A percentile compares a stretch with the other conserved stretches of the same genome.
phyloP scores from a whole-genome alignment of 805 yeast species.

The Phaffomyces opuntiae region DNA sequence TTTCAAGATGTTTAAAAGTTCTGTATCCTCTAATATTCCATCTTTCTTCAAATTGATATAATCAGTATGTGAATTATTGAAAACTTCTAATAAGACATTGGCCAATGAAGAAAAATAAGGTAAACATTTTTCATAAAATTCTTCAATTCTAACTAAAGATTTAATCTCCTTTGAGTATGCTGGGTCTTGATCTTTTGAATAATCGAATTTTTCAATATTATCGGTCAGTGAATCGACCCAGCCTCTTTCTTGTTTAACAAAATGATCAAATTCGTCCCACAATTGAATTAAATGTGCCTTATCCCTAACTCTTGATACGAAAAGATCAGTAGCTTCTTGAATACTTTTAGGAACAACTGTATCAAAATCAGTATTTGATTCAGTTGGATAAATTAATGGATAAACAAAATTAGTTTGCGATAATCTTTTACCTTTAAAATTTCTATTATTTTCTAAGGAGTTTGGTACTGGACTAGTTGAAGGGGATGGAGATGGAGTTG shows the following conservation, averaged over 20 bases:
- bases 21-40: constrained; percentile 7
- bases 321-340: constrained; percentile 68
- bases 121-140: constrained; percentile 46
- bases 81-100: constrained; percentile 53
- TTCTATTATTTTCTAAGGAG: constrained; percentile 9
- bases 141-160: constrained; percentile 50
- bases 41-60: not conserved
- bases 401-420: constrained; percentile 61
- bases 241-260: constrained; percentile 71
- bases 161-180: constrained; percentile 27
- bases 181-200: constrained; percentile 15
- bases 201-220: constrained; percentile 26
- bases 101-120: constrained; percentile 57
- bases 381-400: constrained; percentile 60
- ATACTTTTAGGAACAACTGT: constrained; percentile 60
- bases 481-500: constrained; percentile 89
- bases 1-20: constrained; percentile 43
- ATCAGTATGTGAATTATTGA: constrained; percentile 31
- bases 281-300: constrained; percentile 65
- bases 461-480: constrained; percentile 40
- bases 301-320: constrained; percentile 53
- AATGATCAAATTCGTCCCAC: constrained; percentile 62
- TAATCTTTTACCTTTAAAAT: constrained; percentile 37
- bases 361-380: constrained; percentile 12
- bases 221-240: constrained; percentile 26